Conservation (phyloP, 257 asterid genomes). For the Solanum chilense region DNA sequence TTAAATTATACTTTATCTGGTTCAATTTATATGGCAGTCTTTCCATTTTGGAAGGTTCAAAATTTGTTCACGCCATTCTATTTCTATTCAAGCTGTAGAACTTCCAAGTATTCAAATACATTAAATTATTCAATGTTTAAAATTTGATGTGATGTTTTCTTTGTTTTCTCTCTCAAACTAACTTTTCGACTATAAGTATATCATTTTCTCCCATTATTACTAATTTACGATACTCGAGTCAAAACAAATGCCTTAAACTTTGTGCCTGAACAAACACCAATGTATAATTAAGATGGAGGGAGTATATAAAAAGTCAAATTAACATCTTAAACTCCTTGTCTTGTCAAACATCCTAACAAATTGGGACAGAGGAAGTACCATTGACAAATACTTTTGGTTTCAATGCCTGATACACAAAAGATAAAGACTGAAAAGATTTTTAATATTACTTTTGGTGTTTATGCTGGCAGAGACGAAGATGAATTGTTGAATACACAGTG, state of each 20-base stretch:
- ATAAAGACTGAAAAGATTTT: neutral
- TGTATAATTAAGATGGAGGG: neutral
- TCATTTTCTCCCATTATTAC: neutral
- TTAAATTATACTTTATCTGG: neutral
- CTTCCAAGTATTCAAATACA: neutral
- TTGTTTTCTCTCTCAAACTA: neutral
- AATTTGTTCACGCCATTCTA: neutral
- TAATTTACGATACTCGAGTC: neutral
- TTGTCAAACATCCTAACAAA: neutral
- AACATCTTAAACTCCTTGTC: neutral
- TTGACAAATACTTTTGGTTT: neutral
- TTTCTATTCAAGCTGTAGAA: neutral
- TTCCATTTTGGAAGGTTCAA: neutral
- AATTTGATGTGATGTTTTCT: neutral
- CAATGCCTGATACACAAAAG: neutral
- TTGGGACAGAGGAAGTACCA: neutral
- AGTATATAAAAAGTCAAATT: neutral
- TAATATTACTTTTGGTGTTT: neutral
- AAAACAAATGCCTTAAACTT: neutral
- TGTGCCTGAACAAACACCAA: neutral
- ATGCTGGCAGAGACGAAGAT: constrained; percentile 63
- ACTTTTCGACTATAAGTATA: neutral
- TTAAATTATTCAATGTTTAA: neutral
- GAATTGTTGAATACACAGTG: constrained; percentile 87
- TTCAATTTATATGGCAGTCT: neutral